phyloP scores from a whole-genome alignment of 2,329 filamentous ascomycete species.

The Ophiostoma quercus region DNA sequence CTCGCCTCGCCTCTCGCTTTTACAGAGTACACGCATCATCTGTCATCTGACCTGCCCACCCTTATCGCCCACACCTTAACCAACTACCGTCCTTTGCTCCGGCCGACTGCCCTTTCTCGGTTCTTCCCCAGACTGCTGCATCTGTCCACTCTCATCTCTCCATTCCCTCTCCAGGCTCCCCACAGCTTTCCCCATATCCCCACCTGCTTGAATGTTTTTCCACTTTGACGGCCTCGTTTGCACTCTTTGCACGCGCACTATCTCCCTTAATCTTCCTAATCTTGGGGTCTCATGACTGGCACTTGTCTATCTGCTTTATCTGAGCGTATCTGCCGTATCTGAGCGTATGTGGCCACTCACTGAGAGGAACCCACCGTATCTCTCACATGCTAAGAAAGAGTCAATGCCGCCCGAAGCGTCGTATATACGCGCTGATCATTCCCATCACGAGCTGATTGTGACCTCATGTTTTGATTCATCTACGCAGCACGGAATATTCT shows the following conservation, averaged over 20 bases:
- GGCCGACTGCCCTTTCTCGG: neutral
- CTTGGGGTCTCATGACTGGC: neutral
- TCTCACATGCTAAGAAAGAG: neutral
- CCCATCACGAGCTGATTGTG: neutral
- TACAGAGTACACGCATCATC: neutral
- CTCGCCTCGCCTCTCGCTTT: neutral
- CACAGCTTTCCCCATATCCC: neutral
- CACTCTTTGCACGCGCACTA: neutral
- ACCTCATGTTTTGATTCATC: neutral
- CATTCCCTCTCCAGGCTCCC: neutral
- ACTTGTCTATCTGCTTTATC: neutral
- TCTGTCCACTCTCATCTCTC: neutral
- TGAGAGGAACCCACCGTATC: neutral
- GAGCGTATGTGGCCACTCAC: neutral
- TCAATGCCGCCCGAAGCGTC: neutral
- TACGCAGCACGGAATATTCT: no score
- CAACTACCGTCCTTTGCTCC: neutral
- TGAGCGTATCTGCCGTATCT: neutral
- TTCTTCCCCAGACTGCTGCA: conserved; percentile 1
- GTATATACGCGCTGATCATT: neutral
- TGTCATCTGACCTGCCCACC: neutral
- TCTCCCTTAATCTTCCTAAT: neutral
- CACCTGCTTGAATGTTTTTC: neutral
- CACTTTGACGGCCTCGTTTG: neutral
- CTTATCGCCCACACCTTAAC: no score